Conservation (phyloP, 805 yeast species). For the Spathaspora gorwiae region DNA sequence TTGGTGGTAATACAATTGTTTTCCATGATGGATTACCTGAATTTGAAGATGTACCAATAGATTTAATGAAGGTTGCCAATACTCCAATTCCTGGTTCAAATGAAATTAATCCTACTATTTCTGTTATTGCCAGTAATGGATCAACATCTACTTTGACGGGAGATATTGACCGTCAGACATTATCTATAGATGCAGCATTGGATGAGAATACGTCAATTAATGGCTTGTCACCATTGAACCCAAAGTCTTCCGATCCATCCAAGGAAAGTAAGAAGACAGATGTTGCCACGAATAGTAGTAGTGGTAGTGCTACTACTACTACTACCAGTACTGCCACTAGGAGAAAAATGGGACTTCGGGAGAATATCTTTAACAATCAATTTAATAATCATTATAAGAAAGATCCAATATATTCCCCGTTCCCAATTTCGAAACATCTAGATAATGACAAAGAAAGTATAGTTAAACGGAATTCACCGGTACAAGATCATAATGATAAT, state of each 20-base stretch:
- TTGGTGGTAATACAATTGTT: slow-evolving; percentile 21
- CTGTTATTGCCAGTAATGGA: slow-evolving; percentile 1
- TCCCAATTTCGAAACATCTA: slow-evolving; percentile 36
- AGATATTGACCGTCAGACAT: neutral
- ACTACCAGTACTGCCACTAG: too few species aligned
- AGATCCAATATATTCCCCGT: slow-evolving; percentile 39
- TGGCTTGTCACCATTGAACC: neutral
- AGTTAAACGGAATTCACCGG: slow-evolving; percentile 12
- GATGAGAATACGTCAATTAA: neutral
- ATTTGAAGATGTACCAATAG: slow-evolving; percentile 39
- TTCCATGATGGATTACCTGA: slow-evolving; percentile 28
- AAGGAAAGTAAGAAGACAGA: neutral
- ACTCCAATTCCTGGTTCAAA: slow-evolving; percentile 14
- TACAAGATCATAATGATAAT: slow-evolving; percentile 9
- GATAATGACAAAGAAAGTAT: slow-evolving; percentile 29
- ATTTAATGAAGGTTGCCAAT: slow-evolving; percentile 20
- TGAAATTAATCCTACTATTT: neutral
- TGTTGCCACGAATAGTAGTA: neutral
- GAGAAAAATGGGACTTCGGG: neutral
- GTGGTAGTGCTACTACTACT: neutral
- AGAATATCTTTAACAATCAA: slow-evolving; percentile 15
- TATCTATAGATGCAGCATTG: neutral
- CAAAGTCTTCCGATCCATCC: neutral
- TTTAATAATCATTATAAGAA: slow-evolving; percentile 46
- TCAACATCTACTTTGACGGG: slow-evolving; percentile 2